phyloP scores from a whole-genome alignment of 345 rosid genomes.

The Rhizophora apiculata region DNA sequence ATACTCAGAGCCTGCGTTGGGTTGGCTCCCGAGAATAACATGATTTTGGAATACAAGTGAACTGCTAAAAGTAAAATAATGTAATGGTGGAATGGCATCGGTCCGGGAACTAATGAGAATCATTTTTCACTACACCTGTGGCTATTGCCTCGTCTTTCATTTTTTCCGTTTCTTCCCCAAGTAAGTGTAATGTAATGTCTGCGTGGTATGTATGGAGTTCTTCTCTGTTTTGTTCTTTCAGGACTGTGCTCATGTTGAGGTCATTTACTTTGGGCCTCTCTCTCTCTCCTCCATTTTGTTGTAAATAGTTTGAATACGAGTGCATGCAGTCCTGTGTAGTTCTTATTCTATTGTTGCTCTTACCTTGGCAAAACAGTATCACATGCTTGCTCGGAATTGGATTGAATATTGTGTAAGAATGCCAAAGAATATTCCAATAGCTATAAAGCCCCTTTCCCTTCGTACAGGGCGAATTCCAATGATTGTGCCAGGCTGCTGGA shows the following conservation, averaged over 20 bases:
- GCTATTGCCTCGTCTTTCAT: background rate
- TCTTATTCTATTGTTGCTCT: background rate
- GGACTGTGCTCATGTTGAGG: background rate
- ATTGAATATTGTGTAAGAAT: too few relatives aligned
- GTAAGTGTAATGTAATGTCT: background rate
- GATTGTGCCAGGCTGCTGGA: too few relatives aligned
- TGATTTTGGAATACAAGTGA: slow-evolving; percentile 98
- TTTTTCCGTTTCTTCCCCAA: background rate
- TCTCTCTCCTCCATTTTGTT: background rate
- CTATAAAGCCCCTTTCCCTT: too few relatives aligned
- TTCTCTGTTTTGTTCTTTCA: background rate
- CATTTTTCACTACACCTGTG: background rate
- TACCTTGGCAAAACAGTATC: too few relatives aligned
- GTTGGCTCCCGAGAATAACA: slow-evolving; percentile 94
- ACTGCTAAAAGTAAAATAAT: background rate
- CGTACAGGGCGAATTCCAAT: too few relatives aligned
- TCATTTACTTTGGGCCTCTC: slow-evolving; percentile 9
- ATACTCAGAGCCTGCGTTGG: slow-evolving; percentile 92
- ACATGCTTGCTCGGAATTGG: too few relatives aligned
- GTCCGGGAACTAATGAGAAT: background rate
- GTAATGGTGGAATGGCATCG: slow-evolving; percentile 7
- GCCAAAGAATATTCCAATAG: too few relatives aligned
- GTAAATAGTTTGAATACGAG: background rate
- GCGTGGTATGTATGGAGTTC: background rate
- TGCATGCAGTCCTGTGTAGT: background rate